These are phyloP conservation scores for Aquilaria yunnanensis DNA, from an alignment of 345 rosid genomes.

Conservation along the genomic window DNA sequence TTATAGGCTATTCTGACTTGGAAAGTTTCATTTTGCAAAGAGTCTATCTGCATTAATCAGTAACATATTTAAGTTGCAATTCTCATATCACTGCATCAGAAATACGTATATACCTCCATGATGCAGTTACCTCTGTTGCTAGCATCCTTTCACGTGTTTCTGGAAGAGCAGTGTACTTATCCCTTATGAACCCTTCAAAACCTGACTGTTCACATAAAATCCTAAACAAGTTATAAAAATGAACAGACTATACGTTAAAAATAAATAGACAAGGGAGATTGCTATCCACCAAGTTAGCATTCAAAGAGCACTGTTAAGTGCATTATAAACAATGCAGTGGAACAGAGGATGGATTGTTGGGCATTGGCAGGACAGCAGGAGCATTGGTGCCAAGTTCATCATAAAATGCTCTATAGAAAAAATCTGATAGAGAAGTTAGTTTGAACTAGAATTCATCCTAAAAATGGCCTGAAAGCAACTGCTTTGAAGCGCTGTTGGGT, in stretches of 20 bases:
- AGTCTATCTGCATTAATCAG: background rate
- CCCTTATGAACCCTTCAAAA: constrained; percentile 87
- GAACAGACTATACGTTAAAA: background rate
- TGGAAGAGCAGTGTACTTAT: constrained; percentile 78
- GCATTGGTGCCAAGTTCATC: too few species aligned
- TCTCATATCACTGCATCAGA: background rate
- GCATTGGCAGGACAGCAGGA: too few species aligned
- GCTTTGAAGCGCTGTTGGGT: too few species aligned
- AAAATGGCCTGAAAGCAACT: too few species aligned
- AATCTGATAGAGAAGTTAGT: too few species aligned
- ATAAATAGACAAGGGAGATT: constrained; percentile 1
- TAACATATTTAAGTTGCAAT: background rate
- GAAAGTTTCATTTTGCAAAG: too few species aligned
- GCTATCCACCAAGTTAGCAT: background rate
- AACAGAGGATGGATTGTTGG: too few species aligned
- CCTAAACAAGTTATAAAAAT: constrained; percentile 10
- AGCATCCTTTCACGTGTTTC: constrained; percentile 87
- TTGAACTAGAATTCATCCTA: too few species aligned
- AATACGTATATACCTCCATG: constrained; percentile 58
- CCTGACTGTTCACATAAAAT: constrained; percentile 71
- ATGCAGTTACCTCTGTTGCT: constrained; percentile 84
- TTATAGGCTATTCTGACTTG: too few species aligned
- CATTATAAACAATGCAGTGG: too few species aligned
- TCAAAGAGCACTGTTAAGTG: too few species aligned
- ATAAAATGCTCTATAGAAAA: too few species aligned